Percentiles rank a stretch among this genome's conserved stretches.
phyloP scores from a whole-genome alignment of 768 basidiomycete species.

The Rhodotorula taiwanensis region DNA sequence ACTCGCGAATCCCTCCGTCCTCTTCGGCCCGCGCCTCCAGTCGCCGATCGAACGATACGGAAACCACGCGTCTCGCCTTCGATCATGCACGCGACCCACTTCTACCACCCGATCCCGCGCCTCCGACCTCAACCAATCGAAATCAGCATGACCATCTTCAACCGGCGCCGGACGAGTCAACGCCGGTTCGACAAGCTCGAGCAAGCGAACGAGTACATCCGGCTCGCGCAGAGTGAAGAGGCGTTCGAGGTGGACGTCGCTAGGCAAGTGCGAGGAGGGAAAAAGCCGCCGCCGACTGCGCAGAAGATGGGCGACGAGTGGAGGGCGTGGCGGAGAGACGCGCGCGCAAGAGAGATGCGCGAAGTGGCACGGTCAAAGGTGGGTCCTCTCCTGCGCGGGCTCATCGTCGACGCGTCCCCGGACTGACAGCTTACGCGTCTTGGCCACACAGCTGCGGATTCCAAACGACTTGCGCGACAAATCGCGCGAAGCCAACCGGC shows the following conservation, averaged over 20 bases:
- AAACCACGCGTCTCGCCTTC: constrained; percentile 4
- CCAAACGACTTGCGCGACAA: neutral
- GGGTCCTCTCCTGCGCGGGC: neutral
- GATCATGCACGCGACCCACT: constrained; percentile 59
- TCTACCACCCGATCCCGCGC: constrained; percentile 67
- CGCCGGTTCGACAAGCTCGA: constrained; percentile 46
- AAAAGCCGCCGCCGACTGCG: neutral
- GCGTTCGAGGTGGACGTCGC: neutral
- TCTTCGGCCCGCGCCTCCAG: neutral
- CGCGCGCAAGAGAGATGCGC: neutral
- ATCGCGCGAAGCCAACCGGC: neutral
- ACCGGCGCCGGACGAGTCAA: constrained; percentile 50
- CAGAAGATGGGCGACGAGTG: constrained; percentile 12
- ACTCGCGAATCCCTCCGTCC: neutral
- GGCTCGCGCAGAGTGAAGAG: neutral
- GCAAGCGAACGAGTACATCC: neutral
- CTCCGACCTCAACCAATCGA: constrained; percentile 68
- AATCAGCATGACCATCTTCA: constrained; percentile 64
- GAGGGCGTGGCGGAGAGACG: neutral
- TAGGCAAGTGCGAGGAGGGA: neutral
- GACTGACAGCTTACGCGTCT: neutral
- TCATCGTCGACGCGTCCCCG: too few relatives aligned
- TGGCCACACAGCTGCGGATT: neutral
- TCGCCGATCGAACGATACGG: neutral
- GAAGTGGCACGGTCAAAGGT: constrained; percentile 16